Evolutionary conservation across 176 grass and related monocot genomes (phyloP), one percentile per base, ranked within the genome.

Genomic region (Eleusine coracana): DNA sequence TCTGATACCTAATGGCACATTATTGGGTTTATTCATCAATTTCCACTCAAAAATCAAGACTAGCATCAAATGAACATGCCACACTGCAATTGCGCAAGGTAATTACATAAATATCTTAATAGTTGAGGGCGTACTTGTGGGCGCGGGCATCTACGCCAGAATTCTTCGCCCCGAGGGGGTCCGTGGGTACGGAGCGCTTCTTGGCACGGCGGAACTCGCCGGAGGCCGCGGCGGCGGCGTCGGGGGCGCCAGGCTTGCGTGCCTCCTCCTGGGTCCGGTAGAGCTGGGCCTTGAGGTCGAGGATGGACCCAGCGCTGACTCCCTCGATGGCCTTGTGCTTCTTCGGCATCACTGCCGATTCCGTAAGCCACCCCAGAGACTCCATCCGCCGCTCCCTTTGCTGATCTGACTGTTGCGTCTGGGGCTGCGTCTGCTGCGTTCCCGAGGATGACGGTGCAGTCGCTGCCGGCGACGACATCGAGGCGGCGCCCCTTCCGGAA

Each of bases 251-350:
- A 82, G 90, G 73, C 31, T 93, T 94, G 17, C 90, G 92, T 16
- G 90, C 79, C 72, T 95, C 88, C 87, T 98, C 90, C 70, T 93
- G 96, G 31, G 92, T 90, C 45, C 92, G 92, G 68, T 98, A 98
- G 28, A 98, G 88, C 86, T 98, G 96, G 15, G 93, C 91, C 91
- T 93, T 98, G 69, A 99, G 96, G 68, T 99, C 91, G 13, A 99
- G 86, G 80, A 99, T 95, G 72, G 96, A 99, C 31, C 89, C 87
- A 27, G 96, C 93, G 34, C 96, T 86, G 34, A 99, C 96, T 25
- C 96, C 96, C 79, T 99, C 93, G 87, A 99, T 99, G 59, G 89
- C 87, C 85, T 90, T 95, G 93, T 92, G 93, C 80, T 99, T 99
- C 93, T 93, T 99, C 20, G 96, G 96, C 96, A 96, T 96, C 85